These are phyloP conservation scores for Alternaria rosae DNA, from an alignment of 2,329 filamentous ascomycete genomes.

Conservation along the genomic window DNA sequence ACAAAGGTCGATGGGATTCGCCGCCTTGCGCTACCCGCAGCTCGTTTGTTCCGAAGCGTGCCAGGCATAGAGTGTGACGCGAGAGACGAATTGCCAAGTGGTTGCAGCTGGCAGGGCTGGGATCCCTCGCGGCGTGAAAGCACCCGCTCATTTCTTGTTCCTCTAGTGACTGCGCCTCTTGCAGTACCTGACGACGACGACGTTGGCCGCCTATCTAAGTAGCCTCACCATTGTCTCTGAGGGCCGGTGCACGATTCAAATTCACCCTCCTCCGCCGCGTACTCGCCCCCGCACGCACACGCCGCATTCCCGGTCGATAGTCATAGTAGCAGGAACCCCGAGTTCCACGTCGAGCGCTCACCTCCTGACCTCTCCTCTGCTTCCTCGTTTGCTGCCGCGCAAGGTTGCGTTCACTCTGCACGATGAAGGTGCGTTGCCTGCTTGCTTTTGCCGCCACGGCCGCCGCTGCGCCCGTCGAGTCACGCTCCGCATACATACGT, in stretches of 20 bases:
- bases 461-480: constrained; percentile 22
- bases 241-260: constrained; percentile 4
- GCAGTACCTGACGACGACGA: constrained; percentile 12
- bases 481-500: constrained; percentile 29
- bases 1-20: neutral
- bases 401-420: constrained; percentile 22
- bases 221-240: constrained; percentile 5
- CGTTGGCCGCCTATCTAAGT: constrained; percentile 1
- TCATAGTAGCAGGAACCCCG: constrained; percentile 3
- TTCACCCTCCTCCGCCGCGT: constrained; percentile 9
- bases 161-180: constrained; percentile 12
- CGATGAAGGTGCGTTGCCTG: constrained; percentile 29
- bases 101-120: constrained; percentile 10
- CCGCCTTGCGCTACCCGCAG: neutral
- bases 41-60: neutral
- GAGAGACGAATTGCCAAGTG: constrained; percentile 4
- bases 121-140: constrained; percentile 11
- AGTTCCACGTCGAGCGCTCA: neutral
- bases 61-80: constrained; percentile 1
- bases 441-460: constrained; percentile 11
- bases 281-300: constrained; percentile 17
- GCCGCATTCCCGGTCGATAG: constrained; percentile 14
- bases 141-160: constrained; percentile 14
- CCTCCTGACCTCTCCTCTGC: constrained; percentile 16
- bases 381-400: constrained; percentile 11